Base-by-base conservation (phyloP, 306 rosid species). In the Cicer pinnatifidum region DNA sequence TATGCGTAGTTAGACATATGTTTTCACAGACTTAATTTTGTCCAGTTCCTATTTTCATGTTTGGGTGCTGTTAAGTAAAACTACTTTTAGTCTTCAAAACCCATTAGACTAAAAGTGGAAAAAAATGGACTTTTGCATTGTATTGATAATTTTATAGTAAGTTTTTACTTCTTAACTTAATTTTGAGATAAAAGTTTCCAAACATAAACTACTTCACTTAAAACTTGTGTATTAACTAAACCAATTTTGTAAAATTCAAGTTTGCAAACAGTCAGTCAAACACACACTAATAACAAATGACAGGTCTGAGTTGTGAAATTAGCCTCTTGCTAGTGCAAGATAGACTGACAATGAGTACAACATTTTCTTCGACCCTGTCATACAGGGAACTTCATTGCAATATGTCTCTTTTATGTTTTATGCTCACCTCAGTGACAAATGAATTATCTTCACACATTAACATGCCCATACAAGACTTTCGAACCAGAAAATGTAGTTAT, bases 361-460 rank as follows among this genome's bases (percentile, higher is more conserved):
- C 6, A 11, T 47, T 47, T 47, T 13, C 52, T 47, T 47, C 13
- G 13, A 47, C 16, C 52, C 52, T 9, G 52, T 47, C 52, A 47
- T 47, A 9, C n/a, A 0, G 52, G 52, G 52, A 47, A 13, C 16
- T 47, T 47, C 3, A 9, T 47, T 10, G 16, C 15, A 11, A 1
- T 1, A 47, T 44, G 6, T 47, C 52, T 13, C 6, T 47, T 47
- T 47, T 2, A 71, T 7, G 4, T 74, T 46, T 53, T 11, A 28
- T 43, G 73, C 23, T 65, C 80, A 66, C 67, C 37, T 9, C 58
- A 70, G 12, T 52, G 12, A 53, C 39, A 39, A 19, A 47, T 19
- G 41, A 66, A 45, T 11, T 46, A n/a, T 67, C 41, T 44, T 66
- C 40, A 23, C 28, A 23, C 28, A 23, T 23, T 23, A 23, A 45